Percentiles rank a stretch among this genome's conserved stretches.
These are phyloP conservation scores for Monotropa hypopitys DNA, from an alignment of 179 eudicot genomes.

Conservation along the genomic window DNA sequence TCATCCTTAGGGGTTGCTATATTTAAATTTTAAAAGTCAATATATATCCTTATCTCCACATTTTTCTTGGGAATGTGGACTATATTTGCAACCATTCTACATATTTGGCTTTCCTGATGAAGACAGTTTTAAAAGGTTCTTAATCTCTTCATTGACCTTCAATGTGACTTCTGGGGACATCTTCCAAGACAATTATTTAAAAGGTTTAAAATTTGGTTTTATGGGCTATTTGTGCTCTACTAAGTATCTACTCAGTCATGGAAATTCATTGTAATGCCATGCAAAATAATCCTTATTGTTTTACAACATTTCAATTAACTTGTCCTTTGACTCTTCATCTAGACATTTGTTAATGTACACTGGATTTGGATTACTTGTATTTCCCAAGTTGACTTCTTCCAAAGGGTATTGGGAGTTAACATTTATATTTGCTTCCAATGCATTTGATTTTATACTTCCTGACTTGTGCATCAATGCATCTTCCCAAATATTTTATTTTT, in stretches of 20 bases:
- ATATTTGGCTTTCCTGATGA: background rate
- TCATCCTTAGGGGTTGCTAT: background rate
- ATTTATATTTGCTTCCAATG: too few species aligned
- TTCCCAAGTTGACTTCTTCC: background rate
- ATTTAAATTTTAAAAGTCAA: background rate
- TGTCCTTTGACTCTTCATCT: background rate
- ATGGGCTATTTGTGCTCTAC: background rate
- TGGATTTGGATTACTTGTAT: background rate
- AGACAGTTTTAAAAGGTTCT: background rate
- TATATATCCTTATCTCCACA: background rate
- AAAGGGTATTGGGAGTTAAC: too few species aligned
- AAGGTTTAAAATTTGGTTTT: background rate
- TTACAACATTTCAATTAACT: background rate
- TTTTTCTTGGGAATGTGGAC: background rate
- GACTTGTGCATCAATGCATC: too few species aligned
- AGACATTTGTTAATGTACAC: background rate
- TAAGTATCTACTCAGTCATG: too few species aligned
- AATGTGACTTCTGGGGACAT: background rate
- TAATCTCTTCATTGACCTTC: background rate
- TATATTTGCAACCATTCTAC: background rate
- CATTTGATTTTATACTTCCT: too few species aligned
- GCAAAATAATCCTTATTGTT: background rate
- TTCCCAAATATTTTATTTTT: too few species aligned
- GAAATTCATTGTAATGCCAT: background rate
- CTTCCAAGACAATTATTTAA: background rate